A percentile compares a stretch with the other conserved stretches of the same genome.
Evolutionary conservation across 352 stramenopile genomes (phyloP).

Genomic region (Peronosclerospora sorghi): DNA sequence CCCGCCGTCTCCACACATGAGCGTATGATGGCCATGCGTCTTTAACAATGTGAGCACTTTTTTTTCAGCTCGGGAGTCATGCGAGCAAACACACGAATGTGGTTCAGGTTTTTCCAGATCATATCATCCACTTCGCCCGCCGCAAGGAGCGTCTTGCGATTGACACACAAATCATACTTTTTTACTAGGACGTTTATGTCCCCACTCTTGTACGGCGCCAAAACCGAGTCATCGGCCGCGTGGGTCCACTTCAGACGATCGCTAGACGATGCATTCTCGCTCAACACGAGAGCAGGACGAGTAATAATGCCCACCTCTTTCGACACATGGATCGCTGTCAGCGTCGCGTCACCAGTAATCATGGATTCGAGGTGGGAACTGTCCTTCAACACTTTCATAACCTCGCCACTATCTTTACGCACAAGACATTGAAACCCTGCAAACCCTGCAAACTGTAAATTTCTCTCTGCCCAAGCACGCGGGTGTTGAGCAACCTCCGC

Average conservation of each 20-base stretch:
- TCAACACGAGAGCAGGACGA: constrained; percentile 62
- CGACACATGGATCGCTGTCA: constrained; percentile 96
- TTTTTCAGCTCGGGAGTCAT: constrained; percentile 96
- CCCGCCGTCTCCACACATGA: constrained; percentile 98
- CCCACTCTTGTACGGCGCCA: constrained; percentile 58
- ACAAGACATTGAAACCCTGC: constrained; percentile 84
- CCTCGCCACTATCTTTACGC: constrained; percentile 92
- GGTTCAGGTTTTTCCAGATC: constrained; percentile 72
- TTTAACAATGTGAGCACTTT: constrained; percentile 93
- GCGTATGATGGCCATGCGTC: constrained; percentile 80
- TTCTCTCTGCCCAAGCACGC: constrained; percentile 85
- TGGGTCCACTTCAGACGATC: constrained; percentile 67
- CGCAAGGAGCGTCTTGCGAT: constrained; percentile 59
- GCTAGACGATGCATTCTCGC: constrained; percentile 23
- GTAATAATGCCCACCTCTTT: constrained; percentile 91
- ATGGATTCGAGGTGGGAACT: constrained; percentile 93
- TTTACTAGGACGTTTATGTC: constrained; percentile 48
- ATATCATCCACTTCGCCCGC: constrained; percentile 70
- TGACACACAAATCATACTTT: constrained; percentile 82
- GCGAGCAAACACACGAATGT: constrained; percentile 91
- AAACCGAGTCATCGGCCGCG: constrained; percentile 54
- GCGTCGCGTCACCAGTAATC: constrained; percentile 96
- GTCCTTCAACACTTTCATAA: constrained; percentile 88
- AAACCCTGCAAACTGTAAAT: constrained; percentile 95
- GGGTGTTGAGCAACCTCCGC: constrained; percentile 70